Percentiles rank a stretch among this genome's conserved stretches.
Conservation (phyloP, 179 eudicot genomes). For the Patellifolia procumbens region DNA sequence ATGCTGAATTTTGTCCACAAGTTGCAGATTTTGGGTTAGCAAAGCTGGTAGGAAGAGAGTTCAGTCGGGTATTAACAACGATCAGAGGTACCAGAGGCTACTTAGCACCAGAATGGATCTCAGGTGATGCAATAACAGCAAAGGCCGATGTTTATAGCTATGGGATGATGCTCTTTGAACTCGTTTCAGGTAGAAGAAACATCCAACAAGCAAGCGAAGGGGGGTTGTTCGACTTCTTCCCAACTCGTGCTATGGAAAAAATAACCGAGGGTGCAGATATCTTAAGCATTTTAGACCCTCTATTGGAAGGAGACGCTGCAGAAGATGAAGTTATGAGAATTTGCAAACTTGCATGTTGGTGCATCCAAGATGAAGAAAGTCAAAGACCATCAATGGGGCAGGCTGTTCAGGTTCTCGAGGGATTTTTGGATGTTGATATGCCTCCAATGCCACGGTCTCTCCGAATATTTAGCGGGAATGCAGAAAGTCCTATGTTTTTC, state of each 20-base stretch:
- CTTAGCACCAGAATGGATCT: constrained; percentile 41
- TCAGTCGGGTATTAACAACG: constrained; percentile 37
- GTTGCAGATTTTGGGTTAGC: constrained; percentile 41
- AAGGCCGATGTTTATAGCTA: constrained; percentile 43
- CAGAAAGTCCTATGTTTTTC: constrained; percentile 37
- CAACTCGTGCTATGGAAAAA: constrained; percentile 2
- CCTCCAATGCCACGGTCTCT: constrained; percentile 53
- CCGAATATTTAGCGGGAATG: constrained; percentile 29
- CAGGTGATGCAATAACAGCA: constrained; percentile 35
- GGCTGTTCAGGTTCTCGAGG: constrained; percentile 57
- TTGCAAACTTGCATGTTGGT: constrained; percentile 52
- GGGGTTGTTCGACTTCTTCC: constrained; percentile 9
- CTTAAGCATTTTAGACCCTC: constrained; percentile 4
- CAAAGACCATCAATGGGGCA: constrained; percentile 51
- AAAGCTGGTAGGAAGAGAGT: constrained; percentile 38
- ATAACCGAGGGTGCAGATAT: constrained; percentile 4
- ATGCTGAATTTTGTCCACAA: constrained; percentile 31
- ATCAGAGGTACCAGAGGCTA: constrained; percentile 41
- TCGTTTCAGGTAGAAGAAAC: constrained; percentile 36
- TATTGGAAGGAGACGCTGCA: constrained; percentile 9
- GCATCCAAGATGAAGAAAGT: no score
- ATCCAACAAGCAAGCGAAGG: constrained; percentile 19
- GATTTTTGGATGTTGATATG: constrained; percentile 44
- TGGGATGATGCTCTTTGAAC: constrained; percentile 40
- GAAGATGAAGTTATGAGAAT: constrained; percentile 40